Conservation (phyloP, 129 eudicot species). For the Centaurea solstitialis region DNA sequence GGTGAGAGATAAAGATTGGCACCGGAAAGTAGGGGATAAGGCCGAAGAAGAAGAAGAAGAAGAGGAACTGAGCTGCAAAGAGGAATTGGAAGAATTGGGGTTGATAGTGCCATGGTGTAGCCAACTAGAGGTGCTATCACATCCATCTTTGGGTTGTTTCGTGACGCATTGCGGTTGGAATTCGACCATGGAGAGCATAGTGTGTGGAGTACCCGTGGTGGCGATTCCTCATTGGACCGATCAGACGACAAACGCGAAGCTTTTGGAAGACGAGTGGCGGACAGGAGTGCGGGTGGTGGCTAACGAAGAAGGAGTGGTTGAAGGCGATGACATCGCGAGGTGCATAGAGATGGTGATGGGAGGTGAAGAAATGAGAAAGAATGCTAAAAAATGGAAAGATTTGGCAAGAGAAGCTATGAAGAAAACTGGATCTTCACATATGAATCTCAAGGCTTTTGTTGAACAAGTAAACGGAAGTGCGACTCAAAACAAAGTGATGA, state of each 20-base stretch:
- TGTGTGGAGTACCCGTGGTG: slow-evolving; percentile 38
- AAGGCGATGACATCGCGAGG: slow-evolving; percentile 33
- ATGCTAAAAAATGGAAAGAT: slow-evolving; percentile 29
- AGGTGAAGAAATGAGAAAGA: slow-evolving; percentile 24
- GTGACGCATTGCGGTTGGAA: slow-evolving; percentile 50
- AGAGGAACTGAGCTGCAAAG: slow-evolving; percentile 22
- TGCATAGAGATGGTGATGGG: slow-evolving; percentile 38
- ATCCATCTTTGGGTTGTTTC: slow-evolving; percentile 41
- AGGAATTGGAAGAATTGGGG: slow-evolving; percentile 34
- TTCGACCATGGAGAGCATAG: slow-evolving; percentile 39
- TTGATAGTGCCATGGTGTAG: slow-evolving; percentile 43
- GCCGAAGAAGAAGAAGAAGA: slow-evolving; percentile 8
- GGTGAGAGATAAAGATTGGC: neutral
- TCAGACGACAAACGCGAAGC: slow-evolving; percentile 37
- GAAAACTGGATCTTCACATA: too few species aligned
- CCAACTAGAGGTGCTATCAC: slow-evolving; percentile 39
- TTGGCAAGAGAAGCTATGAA: slow-evolving; percentile 26
- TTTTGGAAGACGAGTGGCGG: slow-evolving; percentile 33
- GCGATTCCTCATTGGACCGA: slow-evolving; percentile 42
- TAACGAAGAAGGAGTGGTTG: slow-evolving; percentile 24
- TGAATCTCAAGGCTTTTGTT: too few species aligned
- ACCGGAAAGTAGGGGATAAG: neutral
- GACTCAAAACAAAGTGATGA: too few species aligned
- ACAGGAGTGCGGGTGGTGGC: slow-evolving; percentile 33
- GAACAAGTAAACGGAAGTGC: too few species aligned